A percentile compares a stretch with the other conserved stretches of the same genome.
phyloP scores from a whole-genome alignment of 2,329 filamentous ascomycete genomes.

The Endoconidiophora polonica region DNA sequence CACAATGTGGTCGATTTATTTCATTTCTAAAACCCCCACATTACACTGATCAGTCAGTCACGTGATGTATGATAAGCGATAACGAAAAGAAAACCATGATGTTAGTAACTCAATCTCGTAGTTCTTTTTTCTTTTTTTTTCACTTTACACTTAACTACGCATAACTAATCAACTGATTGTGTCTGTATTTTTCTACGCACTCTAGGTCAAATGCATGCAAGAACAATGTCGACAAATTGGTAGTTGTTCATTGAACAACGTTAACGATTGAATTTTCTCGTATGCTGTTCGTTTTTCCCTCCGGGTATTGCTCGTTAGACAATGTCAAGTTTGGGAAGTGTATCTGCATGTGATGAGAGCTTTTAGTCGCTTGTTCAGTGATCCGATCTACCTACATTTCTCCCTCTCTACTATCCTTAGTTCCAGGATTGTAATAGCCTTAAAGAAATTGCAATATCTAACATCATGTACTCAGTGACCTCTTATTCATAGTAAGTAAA shows the following conservation, averaged over 20 bases:
- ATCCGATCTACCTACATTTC: too few species aligned
- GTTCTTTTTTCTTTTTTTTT: conserved; percentile 14
- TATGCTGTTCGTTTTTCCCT: too few species aligned
- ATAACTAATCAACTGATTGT: conserved; percentile 45
- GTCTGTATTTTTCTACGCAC: conserved; percentile 27
- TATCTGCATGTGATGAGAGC: too few species aligned
- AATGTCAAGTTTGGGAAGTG: neutral
- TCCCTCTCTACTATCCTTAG: too few species aligned
- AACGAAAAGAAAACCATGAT: neutral
- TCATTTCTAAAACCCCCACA: neutral
- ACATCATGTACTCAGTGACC: too few species aligned
- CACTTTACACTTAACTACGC: conserved; percentile 31
- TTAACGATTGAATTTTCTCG: too few species aligned
- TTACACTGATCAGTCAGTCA: neutral
- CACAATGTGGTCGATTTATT: neutral
- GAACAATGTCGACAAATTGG: conserved; percentile 20
- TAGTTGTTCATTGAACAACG: too few species aligned
- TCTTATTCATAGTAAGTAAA: too few species aligned
- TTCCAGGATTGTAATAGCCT: too few species aligned
- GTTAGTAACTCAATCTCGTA: conserved; percentile 10
- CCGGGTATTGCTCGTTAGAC: too few species aligned
- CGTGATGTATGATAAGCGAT: neutral
- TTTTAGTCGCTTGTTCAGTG: too few species aligned
- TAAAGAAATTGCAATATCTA: too few species aligned
- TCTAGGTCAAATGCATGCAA: conserved; percentile 45